Evolutionary conservation across 345 rosid genomes (phyloP), one percentile per base, ranked within the genome.

Genomic region (Eucalyptus erythrocorys): DNA sequence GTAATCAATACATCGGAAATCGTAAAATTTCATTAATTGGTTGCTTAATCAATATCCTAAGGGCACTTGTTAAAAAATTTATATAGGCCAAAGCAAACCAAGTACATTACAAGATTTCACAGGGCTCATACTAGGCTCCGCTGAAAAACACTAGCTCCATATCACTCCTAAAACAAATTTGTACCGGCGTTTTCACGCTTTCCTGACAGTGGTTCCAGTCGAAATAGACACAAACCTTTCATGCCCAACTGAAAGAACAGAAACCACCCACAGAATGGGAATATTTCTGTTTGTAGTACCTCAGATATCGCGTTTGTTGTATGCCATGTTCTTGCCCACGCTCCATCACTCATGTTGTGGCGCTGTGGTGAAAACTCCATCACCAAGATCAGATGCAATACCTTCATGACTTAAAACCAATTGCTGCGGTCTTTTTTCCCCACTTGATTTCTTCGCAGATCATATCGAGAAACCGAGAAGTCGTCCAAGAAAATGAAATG

Each of bases 1-100:
- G 3, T 3, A 4, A 32, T 8, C 5, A 32, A 1, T n/a, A 15
- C 1, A n/a, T 0, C 7, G 6, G 1, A n/a, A 19, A 34, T 10
- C 12, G 4, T 71, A 71, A 71, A 71, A 10, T 71, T 71, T 71
- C 11, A 10, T 71, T 17, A 34, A 71, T 15, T 1, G 1, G 7
- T 71, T 71, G 2, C 81, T 71, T 71, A 71, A 37, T 40, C 11
- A 19, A 10, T 37, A 12, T 24, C 45, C 4, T 11, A 10, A 59
- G 66, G 1, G 4, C 24, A 37, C 82, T 37, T 10, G 1, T 19
- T 37, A 10, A 37, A 2, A 37, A 10, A 37, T 5, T 13, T 22
- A 5, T 5, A 76, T 6, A 19, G 10, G 9, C 26, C 11, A 6
- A 24, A 37, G 5, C 47, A 21, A 40, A 10, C 8, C 47, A 76